These are phyloP conservation scores for Hirsutella thompsonii DNA, from an alignment of 2,329 filamentous ascomycete genomes.

Conservation along the genomic window DNA sequence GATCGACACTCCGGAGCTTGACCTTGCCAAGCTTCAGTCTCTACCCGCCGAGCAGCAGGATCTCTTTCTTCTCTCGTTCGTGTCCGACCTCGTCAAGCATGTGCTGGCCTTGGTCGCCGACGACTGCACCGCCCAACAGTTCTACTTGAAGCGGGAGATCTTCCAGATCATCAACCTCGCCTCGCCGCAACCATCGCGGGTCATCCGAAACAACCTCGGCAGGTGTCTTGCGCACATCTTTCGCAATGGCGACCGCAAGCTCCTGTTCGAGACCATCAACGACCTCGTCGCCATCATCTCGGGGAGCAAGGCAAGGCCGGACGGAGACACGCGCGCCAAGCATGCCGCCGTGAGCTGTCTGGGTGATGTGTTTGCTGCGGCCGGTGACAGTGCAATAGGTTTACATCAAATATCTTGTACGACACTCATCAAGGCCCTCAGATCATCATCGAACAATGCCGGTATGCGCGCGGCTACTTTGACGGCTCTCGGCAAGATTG, in stretches of 20 bases:
- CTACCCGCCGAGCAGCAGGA: constrained; percentile 92
- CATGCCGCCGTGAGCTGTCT: constrained; percentile 82
- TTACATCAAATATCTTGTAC: constrained; percentile 64
- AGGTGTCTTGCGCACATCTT: constrained; percentile 76
- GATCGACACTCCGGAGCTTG: constrained; percentile 61
- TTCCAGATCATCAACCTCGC: constrained; percentile 85
- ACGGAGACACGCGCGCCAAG: constrained; percentile 65
- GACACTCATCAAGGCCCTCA: constrained; percentile 65
- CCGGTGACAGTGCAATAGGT: constrained; percentile 83
- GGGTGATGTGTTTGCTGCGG: constrained; percentile 80
- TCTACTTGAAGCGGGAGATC: constrained; percentile 85
- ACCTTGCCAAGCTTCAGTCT: constrained; percentile 76
- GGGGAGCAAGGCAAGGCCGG: constrained; percentile 58
- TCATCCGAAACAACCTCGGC: constrained; percentile 81
- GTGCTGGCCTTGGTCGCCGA: constrained; percentile 62
- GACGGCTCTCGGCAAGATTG: constrained; percentile 60
- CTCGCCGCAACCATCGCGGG: constrained; percentile 71
- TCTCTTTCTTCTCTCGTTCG: constrained; percentile 81
- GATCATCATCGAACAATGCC: constrained; percentile 65
- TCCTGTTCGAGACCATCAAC: constrained; percentile 89
- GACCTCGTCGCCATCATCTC: constrained; percentile 66
- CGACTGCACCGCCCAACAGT: constrained; percentile 76
- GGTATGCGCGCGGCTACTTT: constrained; percentile 73
- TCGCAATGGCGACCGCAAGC: constrained; percentile 72
- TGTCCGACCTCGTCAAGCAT: constrained; percentile 70